Percentiles rank a stretch among this genome's conserved stretches.
These are phyloP conservation scores for Whalleya microplaca DNA, from an alignment of 2,329 filamentous ascomycete genomes.

Conservation along the genomic window DNA sequence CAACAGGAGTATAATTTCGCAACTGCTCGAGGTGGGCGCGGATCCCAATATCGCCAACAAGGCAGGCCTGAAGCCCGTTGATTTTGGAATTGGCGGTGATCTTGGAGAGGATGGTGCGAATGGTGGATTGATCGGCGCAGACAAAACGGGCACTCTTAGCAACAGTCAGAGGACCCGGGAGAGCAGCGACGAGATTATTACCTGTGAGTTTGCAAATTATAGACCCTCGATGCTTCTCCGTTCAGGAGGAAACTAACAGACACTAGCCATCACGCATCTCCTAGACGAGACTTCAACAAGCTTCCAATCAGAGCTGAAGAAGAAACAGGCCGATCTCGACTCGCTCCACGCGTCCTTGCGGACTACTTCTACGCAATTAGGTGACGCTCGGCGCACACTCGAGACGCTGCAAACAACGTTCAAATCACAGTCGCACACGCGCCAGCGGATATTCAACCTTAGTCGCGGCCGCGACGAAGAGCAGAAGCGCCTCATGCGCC, in stretches of 20 bases:
- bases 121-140: conserved; percentile 41
- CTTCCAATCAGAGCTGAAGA: conserved; percentile 78
- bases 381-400: conserved; percentile 74
- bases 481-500: conserved; percentile 54
- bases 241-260: conserved; percentile 37
- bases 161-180: conserved; percentile 65
- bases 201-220: conserved; percentile 60
- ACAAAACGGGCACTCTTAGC: conserved; percentile 49
- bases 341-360: conserved; percentile 80
- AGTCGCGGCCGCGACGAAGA: conserved; percentile 74
- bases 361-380: conserved; percentile 76
- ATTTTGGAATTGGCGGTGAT: conserved; percentile 88
- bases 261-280: conserved; percentile 76
- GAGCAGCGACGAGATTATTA: conserved; percentile 78
- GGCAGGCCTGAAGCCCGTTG: conserved; percentile 84
- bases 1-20: conserved; percentile 94
- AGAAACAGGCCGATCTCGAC: conserved; percentile 84
- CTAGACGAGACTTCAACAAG: conserved; percentile 77
- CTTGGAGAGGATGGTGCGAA: conserved; percentile 48
- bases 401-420: conserved; percentile 71
- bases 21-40: conserved; percentile 91
- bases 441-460: conserved; percentile 78
- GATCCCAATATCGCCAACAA: conserved; percentile 91
- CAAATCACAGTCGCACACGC: conserved; percentile 65
- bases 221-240: background rate